Conservation (phyloP, 1,139 yeast genomes). For the Zygoascus meyerae region DNA sequence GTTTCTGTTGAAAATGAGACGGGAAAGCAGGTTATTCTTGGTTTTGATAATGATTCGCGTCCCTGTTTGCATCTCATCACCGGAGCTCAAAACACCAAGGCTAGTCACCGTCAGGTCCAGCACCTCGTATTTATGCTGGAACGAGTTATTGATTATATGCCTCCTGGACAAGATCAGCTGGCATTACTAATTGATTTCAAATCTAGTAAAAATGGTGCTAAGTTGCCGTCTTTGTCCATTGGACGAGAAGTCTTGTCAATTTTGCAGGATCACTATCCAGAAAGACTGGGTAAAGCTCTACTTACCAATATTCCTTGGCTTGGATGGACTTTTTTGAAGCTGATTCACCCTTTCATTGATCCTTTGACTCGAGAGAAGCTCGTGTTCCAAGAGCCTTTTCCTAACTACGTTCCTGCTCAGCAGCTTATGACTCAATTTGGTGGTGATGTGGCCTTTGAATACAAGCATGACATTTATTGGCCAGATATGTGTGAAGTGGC, state of each 20-base stretch:
- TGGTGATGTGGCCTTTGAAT: slow-evolving; percentile 77
- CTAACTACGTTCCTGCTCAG: slow-evolving; percentile 68
- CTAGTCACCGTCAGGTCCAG: slow-evolving; percentile 83
- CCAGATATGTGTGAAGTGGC: slow-evolving; percentile 57
- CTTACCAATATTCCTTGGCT: slow-evolving; percentile 90
- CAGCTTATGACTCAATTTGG: slow-evolving; percentile 83
- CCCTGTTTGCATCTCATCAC: slow-evolving; percentile 88
- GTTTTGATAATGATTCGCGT: slow-evolving; percentile 81
- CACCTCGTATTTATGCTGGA: slow-evolving; percentile 90
- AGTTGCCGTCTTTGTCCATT: slow-evolving; percentile 76
- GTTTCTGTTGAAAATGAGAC: slow-evolving; percentile 71
- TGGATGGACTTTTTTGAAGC: slow-evolving; percentile 82
- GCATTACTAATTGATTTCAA: slow-evolving; percentile 89
- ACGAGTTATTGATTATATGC: slow-evolving; percentile 87
- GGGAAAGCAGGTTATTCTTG: slow-evolving; percentile 84
- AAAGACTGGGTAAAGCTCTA: slow-evolving; percentile 84
- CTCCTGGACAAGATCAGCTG: slow-evolving; percentile 88
- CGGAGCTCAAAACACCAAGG: slow-evolving; percentile 88
- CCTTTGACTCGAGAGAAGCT: slow-evolving; percentile 90
- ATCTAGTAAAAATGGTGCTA: slow-evolving; percentile 53
- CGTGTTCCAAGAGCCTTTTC: slow-evolving; percentile 83
- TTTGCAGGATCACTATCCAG: slow-evolving; percentile 93
- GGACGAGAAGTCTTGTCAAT: slow-evolving; percentile 81
- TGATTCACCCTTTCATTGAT: slow-evolving; percentile 91
- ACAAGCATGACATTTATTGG: slow-evolving; percentile 79